A percentile compares a stretch with the other conserved stretches of the same genome.
Evolutionary conservation across 352 stramenopile genomes (phyloP).

Genomic region (Phytopythium vexans): DNA sequence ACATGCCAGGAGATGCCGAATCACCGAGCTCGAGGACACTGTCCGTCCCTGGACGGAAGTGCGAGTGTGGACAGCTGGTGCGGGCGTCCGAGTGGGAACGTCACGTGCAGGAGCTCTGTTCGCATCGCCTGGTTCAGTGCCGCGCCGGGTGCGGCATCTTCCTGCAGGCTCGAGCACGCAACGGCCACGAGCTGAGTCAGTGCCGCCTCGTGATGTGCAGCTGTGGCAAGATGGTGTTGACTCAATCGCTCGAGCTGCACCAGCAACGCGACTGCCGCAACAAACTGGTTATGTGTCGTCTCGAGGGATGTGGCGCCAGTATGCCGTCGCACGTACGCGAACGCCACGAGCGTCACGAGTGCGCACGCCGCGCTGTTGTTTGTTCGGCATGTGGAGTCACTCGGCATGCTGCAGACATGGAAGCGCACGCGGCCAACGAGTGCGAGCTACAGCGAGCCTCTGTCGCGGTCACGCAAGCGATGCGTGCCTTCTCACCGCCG

Average conservation of each 20-base stretch:
- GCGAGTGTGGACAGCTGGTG: slow-evolving; percentile 39
- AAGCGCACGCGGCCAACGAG: slow-evolving; percentile 31
- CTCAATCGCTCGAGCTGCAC: slow-evolving; percentile 45
- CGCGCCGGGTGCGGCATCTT: slow-evolving; percentile 46
- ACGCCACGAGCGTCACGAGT: slow-evolving; percentile 57
- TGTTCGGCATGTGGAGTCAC: slow-evolving; percentile 37
- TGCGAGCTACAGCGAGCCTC: slow-evolving; percentile 33
- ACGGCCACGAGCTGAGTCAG: slow-evolving; percentile 65
- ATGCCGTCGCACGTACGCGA: slow-evolving; percentile 36
- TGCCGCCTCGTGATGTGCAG: slow-evolving; percentile 61
- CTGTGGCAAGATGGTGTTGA: slow-evolving; percentile 67
- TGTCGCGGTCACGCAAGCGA: slow-evolving; percentile 16
- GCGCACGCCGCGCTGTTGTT: slow-evolving; percentile 24
- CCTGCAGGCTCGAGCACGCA: slow-evolving; percentile 46
- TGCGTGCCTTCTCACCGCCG: slow-evolving; percentile 16
- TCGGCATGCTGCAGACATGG: slow-evolving; percentile 39
- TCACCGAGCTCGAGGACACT: no score
- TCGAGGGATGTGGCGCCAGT: slow-evolving; percentile 25
- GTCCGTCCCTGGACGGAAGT: slow-evolving; percentile 18
- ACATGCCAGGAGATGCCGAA: background rate
- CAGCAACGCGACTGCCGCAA: slow-evolving; percentile 47
- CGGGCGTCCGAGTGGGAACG: slow-evolving; percentile 17
- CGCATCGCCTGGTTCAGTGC: slow-evolving; percentile 43
- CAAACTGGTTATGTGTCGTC: slow-evolving; percentile 35
- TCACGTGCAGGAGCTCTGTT: slow-evolving; percentile 31